Base-by-base conservation (phyloP, 1,284 basidiomycete species). In the Ustilago hordei region DNA sequence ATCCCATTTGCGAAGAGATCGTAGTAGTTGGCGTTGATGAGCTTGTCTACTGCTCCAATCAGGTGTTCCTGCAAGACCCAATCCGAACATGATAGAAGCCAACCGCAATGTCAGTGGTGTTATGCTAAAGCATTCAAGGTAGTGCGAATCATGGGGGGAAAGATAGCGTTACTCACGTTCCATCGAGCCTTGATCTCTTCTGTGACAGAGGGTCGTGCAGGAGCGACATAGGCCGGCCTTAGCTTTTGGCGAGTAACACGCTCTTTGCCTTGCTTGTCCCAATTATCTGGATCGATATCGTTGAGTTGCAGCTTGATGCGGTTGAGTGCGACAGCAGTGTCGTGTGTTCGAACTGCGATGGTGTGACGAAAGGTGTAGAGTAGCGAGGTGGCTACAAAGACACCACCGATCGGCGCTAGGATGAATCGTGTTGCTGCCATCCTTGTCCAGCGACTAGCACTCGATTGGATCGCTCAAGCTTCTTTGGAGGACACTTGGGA, bases 181-280 rank as follows among this genome's bases (percentile, higher is more conserved):
- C 77, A 79, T 23, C 77, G 69, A 17, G 60, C 67, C 54, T 79
- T 76, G 74, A 79, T 71, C 64, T 79, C 77, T 54, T 79, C 69
- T 5, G 67, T 65, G 9, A 79, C 68, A 7, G 65, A 64, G 0
- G 71, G 69, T 55, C 71, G 69, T 11, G 62, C 61, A 4, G 77
- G 77, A 3, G 77, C 67, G 11, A 73, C 57, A 43, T 76, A 79
- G 12, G 77, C 77, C 1, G 77, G 77, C 38, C 55, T 66, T 17
- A 78, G 52, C 52, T 75, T 65, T 35, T 74, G 64, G 15, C 57
- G 60, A 0, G 64, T 39, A 7, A 75, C 62, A 0, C 68, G 60
- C 65, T 71, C 56, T 50, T 60, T 71, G 53, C 75, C 75, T 39
- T 71, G 55, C 55, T 69, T 71, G 48, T 78, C 71, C 75, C 75